Conservation (phyloP, 768 basidiomycete genomes). For the Tricholoma saponaceum region DNA sequence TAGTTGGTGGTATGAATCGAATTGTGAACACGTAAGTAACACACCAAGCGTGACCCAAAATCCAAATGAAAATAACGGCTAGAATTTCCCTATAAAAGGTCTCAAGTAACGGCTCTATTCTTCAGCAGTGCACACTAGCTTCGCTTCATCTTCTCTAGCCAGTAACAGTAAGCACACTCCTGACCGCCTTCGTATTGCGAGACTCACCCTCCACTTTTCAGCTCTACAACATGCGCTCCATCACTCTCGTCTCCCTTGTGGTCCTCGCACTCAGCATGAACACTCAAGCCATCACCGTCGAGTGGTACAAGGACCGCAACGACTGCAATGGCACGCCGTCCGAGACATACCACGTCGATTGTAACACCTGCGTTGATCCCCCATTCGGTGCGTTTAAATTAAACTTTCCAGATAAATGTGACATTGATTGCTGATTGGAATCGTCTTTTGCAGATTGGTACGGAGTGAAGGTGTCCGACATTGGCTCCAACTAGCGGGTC, state of each 20-base stretch:
- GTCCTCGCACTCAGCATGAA: neutral
- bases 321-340: neutral
- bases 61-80: no score
- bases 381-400: neutral
- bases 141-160: neutral
- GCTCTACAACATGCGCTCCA: neutral
- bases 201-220: neutral
- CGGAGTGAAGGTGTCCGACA: neutral
- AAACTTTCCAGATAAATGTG: neutral
- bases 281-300: neutral
- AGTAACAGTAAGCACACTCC: neutral
- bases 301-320: neutral
- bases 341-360: neutral
- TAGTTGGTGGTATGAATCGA: no score
- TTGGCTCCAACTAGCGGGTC: neutral
- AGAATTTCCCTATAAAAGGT: neutral
- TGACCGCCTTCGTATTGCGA: no score
- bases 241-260: neutral
- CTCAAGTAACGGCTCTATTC: neutral
- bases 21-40: no score
- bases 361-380: neutral
- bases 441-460: neutral
- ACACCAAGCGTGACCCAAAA: no score
- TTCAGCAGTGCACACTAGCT: neutral
- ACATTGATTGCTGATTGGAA: neutral